Evolutionary conservation across 2,329 filamentous ascomycete species (phyloP).

Genomic region (Penicillium sp.): DNA sequence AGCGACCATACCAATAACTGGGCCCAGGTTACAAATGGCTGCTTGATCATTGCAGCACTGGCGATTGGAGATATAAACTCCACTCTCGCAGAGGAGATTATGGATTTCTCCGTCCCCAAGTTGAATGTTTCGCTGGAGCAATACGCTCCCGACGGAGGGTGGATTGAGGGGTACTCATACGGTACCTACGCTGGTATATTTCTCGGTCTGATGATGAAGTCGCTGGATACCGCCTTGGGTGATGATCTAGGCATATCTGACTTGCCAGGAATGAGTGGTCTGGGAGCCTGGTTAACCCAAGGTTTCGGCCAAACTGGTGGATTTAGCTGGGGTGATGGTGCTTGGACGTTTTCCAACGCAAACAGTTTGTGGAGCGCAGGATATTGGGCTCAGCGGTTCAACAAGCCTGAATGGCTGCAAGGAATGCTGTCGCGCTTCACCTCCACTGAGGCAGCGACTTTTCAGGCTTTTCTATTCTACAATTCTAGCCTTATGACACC

Average conservation of each 20-base stretch:
- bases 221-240: background rate
- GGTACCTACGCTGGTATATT: constrained; percentile 7
- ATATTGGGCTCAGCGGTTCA: constrained; percentile 1
- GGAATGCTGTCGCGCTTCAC: constrained; percentile 3
- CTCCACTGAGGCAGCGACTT: background rate
- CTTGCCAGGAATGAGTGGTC: background rate
- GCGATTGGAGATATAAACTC: constrained; percentile 2
- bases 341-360: constrained; percentile 4
- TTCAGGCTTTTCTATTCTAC: constrained; percentile 6
- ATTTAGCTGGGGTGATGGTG: constrained; percentile 4
- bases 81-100: background rate
- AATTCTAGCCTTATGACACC: background rate
- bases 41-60: constrained; percentile 1
- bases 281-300: constrained; percentile 2
- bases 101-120: constrained; percentile 1
- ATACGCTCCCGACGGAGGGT: constrained; percentile 2
- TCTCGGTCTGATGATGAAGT: background rate
- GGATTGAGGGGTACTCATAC: constrained; percentile 5
- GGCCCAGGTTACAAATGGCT: constrained; percentile 2
- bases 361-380: constrained; percentile 6
- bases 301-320: constrained; percentile 1
- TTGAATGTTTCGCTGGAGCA: background rate
- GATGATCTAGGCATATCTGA: constrained; percentile 3
- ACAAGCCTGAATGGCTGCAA: constrained; percentile 2
- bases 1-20: constrained; percentile 8